Conservation (phyloP, 2,329 filamentous ascomycete genomes). For the Aureobasidium melanogenum region DNA sequence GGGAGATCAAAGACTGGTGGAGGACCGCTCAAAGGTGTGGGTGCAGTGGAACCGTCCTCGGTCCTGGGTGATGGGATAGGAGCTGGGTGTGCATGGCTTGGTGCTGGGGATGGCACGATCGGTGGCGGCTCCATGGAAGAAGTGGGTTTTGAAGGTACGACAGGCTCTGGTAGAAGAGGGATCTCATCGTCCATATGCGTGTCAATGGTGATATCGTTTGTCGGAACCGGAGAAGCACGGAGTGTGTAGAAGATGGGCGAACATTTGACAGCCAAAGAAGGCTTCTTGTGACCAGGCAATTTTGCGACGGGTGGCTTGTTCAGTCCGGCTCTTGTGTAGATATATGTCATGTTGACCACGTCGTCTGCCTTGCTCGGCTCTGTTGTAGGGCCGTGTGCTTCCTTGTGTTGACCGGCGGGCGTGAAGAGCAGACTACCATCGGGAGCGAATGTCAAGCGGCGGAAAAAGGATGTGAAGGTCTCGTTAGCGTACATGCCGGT, state of each 20-base stretch:
- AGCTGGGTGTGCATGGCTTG: conserved; percentile 33
- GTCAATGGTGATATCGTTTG: conserved; percentile 88
- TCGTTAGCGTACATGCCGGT: conserved; percentile 92
- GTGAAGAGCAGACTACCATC: conserved; percentile 92
- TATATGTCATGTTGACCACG: conserved; percentile 93
- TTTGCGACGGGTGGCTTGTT: conserved; percentile 95
- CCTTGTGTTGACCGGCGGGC: conserved; percentile 90
- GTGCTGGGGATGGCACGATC: conserved; percentile 42
- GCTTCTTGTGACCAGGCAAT: conserved; percentile 94
- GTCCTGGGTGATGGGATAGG: conserved; percentile 46
- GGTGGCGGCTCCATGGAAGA: conserved; percentile 79
- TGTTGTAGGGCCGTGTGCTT: conserved; percentile 57
- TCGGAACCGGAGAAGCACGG: conserved; percentile 56
- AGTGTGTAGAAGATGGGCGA: conserved; percentile 84
- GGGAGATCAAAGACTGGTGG: conserved; percentile 69
- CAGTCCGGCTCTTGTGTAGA: conserved; percentile 91
- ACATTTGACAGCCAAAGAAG: conserved; percentile 89
- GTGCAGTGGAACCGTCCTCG: conserved; percentile 48
- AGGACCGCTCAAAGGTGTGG: conserved; percentile 38
- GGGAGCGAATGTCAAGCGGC: conserved; percentile 85
- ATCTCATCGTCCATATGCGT: conserved; percentile 82
- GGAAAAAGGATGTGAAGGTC: conserved; percentile 93
- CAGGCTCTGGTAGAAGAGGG: conserved; percentile 72
- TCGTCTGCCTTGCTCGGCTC: conserved; percentile 72
- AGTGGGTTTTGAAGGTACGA: conserved; percentile 47